A percentile compares a stretch with the other conserved stretches of the same genome.
Evolutionary conservation across 2,329 filamentous ascomycete genomes (phyloP).

Genomic region (Hymenoscyphus albidus): DNA sequence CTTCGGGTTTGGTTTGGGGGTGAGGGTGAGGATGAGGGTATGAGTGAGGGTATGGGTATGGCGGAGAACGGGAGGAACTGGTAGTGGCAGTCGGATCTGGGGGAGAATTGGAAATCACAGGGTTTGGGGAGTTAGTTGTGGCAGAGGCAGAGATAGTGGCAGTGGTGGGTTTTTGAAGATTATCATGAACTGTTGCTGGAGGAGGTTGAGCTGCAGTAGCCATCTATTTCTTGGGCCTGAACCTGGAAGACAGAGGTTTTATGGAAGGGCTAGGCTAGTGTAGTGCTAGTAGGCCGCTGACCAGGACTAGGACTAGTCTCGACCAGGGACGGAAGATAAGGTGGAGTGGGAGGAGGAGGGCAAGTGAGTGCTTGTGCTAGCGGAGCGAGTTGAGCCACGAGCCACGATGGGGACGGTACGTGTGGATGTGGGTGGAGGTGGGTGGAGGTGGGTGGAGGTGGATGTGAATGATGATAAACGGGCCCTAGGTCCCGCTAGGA

Average conservation of each 20-base stretch:
- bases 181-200: neutral
- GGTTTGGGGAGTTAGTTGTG: neutral
- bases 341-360: neutral
- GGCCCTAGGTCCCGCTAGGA: too few species aligned
- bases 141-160: too few species aligned
- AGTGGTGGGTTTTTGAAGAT: neutral
- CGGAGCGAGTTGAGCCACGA: neutral
- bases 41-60: too few species aligned
- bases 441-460: neutral
- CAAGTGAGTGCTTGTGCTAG: too few species aligned
- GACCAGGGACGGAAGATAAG: neutral
- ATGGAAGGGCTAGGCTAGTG: neutral
- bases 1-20: conserved; percentile 3
- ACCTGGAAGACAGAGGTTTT: neutral
- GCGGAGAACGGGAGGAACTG: too few species aligned
- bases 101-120: neutral
- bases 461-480: too few species aligned
- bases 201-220: conserved; percentile 5
- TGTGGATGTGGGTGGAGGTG: neutral
- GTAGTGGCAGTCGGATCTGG: neutral
- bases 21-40: neutral
- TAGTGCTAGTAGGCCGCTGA: neutral
- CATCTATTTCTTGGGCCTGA: neutral
- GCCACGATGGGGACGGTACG: neutral
- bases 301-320: neutral